Conservation (phyloP, 2,329 filamentous ascomycete species). For the Coleophoma eucalyptorum region DNA sequence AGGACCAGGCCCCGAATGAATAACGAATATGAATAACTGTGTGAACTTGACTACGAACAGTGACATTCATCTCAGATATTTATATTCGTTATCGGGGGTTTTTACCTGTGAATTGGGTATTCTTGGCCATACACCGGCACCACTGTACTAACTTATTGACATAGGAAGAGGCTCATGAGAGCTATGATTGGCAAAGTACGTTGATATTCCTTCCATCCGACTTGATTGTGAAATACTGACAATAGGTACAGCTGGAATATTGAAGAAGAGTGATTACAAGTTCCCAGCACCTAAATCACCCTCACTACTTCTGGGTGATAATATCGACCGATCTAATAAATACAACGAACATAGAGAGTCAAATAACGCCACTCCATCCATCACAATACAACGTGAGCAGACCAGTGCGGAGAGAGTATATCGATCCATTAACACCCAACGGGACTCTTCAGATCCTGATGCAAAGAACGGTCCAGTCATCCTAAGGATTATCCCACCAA, state of each 20-base stretch:
- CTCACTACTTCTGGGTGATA: neutral
- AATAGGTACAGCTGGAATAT: neutral
- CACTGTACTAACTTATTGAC: no score
- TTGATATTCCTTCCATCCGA: neutral
- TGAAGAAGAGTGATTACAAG: neutral
- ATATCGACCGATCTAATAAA: neutral
- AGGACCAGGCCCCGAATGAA: neutral
- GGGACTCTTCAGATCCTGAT: no score
- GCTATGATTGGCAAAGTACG: neutral
- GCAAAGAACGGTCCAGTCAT: no score
- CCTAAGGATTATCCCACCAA: no score
- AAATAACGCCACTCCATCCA: neutral
- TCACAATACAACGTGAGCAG: neutral
- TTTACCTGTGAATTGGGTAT: no score
- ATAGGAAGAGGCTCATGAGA: neutral
- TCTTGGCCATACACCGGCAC: no score
- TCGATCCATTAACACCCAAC: neutral
- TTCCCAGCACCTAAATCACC: neutral
- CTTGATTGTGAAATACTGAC: neutral
- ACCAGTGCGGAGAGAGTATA: neutral
- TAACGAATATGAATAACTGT: neutral
- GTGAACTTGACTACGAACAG: no score
- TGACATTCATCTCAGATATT: no score
- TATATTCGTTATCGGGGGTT: no score
- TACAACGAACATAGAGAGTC: neutral